These are phyloP conservation scores for Corylus heterophylla DNA, from an alignment of 306 rosid species.

Conservation along the genomic window DNA sequence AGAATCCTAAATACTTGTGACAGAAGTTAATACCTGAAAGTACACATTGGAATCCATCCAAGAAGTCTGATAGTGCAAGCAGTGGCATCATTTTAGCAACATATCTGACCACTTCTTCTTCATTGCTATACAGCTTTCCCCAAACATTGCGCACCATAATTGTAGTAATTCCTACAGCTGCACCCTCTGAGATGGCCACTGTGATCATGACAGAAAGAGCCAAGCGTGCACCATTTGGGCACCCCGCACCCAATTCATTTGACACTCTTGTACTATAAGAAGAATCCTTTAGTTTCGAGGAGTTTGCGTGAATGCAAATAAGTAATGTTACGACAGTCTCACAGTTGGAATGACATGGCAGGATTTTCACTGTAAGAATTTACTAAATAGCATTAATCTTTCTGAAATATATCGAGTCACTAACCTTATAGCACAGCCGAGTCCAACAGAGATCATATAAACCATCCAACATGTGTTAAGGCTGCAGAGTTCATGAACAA, in stretches of 20 bases:
- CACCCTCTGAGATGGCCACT: constrained; percentile 43
- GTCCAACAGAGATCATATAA: constrained; percentile 60
- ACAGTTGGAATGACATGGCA: too few relatives aligned
- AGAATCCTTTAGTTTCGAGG: background rate
- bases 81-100: constrained; percentile 61
- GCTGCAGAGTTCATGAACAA: constrained; percentile 20
- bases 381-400: background rate
- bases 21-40: constrained; percentile 51
- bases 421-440: constrained; percentile 61
- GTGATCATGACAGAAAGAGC: constrained; percentile 48
- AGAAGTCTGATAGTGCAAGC: constrained; percentile 60
- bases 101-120: constrained; percentile 49
- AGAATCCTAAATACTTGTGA: background rate
- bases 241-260: constrained; percentile 60
- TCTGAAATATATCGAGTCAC: constrained; percentile 5
- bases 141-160: constrained; percentile 45
- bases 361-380: too few relatives aligned
- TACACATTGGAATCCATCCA: constrained; percentile 68
- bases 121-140: constrained; percentile 63
- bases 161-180: constrained; percentile 34
- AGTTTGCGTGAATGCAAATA: too few relatives aligned
- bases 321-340: too few relatives aligned
- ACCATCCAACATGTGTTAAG: constrained; percentile 67
- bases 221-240: constrained; percentile 44
- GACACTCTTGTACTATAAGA: constrained; percentile 29